phyloP scores from a whole-genome alignment of 1,139 yeast genomes.

The Candida frijolesensis region DNA sequence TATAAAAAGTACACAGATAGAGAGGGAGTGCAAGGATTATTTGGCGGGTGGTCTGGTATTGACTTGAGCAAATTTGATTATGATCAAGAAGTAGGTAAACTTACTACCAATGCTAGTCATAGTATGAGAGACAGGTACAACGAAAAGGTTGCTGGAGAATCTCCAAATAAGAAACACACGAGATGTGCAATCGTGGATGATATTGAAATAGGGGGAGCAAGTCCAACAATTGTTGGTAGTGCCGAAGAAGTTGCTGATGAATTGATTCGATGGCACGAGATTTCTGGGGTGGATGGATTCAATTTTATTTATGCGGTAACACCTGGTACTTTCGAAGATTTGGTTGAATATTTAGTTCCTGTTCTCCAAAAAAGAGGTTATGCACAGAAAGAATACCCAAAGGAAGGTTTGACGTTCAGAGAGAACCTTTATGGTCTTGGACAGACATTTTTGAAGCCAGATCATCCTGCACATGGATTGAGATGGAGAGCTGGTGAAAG shows the following conservation, averaged over 20 bases:
- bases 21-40: conserved; percentile 38
- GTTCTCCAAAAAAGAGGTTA: conserved; percentile 27
- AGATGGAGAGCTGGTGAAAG: conserved; percentile 41
- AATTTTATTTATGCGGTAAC: conserved; percentile 28
- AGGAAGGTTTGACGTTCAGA: conserved; percentile 24
- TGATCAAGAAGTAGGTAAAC: conserved; percentile 30
- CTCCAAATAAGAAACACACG: conserved; percentile 23
- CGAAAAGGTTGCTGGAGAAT: conserved; percentile 26
- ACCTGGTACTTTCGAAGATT: conserved; percentile 28
- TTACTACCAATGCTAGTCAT: conserved; percentile 27
- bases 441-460: conserved; percentile 19
- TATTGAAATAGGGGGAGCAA: conserved; percentile 25
- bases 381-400: conserved; percentile 30
- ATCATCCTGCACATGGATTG: conserved; percentile 39
- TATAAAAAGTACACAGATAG: conserved; percentile 29
- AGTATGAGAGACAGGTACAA: conserved; percentile 31
- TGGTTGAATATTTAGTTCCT: conserved; percentile 27
- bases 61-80: conserved; percentile 29
- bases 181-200: conserved; percentile 25
- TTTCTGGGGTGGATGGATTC: conserved; percentile 29
- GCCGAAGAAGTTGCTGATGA: conserved; percentile 28
- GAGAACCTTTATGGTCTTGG: conserved; percentile 27
- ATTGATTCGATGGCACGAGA: conserved; percentile 25
- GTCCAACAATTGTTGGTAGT: conserved; percentile 25
- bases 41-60: conserved; percentile 38